Conservation (phyloP, 2,329 filamentous ascomycete species). For the Cercospora zeina region DNA sequence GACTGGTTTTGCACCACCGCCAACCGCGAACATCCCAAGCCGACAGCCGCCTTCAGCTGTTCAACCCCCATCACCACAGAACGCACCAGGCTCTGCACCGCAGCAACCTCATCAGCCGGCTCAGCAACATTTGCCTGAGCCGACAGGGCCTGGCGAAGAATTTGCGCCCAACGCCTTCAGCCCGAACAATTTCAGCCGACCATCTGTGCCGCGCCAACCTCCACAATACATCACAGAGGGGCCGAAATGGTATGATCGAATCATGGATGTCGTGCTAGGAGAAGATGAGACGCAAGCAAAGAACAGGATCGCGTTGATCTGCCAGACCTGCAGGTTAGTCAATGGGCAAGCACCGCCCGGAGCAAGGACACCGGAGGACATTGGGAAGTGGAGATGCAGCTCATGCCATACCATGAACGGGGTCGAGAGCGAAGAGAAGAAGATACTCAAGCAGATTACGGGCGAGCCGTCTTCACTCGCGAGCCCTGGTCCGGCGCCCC, state of each 20-base stretch:
- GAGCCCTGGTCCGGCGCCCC: constrained; percentile 9
- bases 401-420: constrained; percentile 83
- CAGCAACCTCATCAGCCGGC: constrained; percentile 16
- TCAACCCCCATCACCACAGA: constrained; percentile 15
- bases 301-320: constrained; percentile 88
- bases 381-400: constrained; percentile 87
- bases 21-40: constrained; percentile 64
- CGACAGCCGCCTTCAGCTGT: constrained; percentile 31
- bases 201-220: constrained; percentile 23
- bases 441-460: constrained; percentile 66
- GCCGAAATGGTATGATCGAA: constrained; percentile 85
- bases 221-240: constrained; percentile 35
- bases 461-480: constrained; percentile 20
- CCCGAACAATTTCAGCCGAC: constrained; percentile 59
- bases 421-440: constrained; percentile 71
- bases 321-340: constrained; percentile 76
- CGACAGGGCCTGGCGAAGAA: constrained; percentile 52
- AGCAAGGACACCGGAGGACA: constrained; percentile 69
- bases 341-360: constrained; percentile 96
- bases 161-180: constrained; percentile 73
- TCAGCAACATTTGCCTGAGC: constrained; percentile 23
- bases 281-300: constrained; percentile 92
- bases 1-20: constrained; percentile 61
- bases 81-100: constrained; percentile 13
- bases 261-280: constrained; percentile 86